A percentile compares a stretch with the other conserved stretches of the same genome.
phyloP scores from a whole-genome alignment of 2,329 filamentous ascomycete genomes.

The Fusarium duplospermum region DNA sequence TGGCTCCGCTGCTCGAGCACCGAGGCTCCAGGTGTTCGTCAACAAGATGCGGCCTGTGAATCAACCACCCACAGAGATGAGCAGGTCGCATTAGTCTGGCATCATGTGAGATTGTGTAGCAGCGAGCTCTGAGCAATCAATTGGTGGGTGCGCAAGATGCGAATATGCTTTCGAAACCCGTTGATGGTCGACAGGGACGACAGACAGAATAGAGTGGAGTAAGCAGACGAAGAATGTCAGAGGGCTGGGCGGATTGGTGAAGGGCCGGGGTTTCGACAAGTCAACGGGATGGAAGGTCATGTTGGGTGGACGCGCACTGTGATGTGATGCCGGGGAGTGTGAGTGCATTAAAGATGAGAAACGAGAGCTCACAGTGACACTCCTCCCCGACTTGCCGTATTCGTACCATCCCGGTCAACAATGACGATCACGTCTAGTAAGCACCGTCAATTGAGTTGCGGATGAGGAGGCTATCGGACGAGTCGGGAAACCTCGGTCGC shows the following conservation, averaged over 20 bases:
- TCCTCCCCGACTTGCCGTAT: slow-evolving; percentile 36
- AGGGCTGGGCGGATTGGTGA: slow-evolving; percentile 36
- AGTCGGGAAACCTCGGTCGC: slow-evolving; percentile 31
- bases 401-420: slow-evolving; percentile 22
- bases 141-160: slow-evolving; percentile 24
- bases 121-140: slow-evolving; percentile 22
- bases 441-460: slow-evolving; percentile 15
- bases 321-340: slow-evolving; percentile 31
- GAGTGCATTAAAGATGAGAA: slow-evolving; percentile 36
- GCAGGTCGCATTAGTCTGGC: slow-evolving; percentile 41
- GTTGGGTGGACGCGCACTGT: slow-evolving; percentile 31
- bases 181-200: slow-evolving; percentile 25
- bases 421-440: slow-evolving; percentile 27
- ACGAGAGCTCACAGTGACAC: slow-evolving; percentile 36
- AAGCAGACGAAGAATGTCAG: slow-evolving; percentile 10
- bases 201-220: slow-evolving; percentile 18
- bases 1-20: slow-evolving; percentile 26
- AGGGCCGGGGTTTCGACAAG: slow-evolving; percentile 13
- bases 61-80: slow-evolving; percentile 36
- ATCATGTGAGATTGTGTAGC: slow-evolving; percentile 45
- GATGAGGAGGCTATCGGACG: slow-evolving; percentile 8
- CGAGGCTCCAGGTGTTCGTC: slow-evolving; percentile 25
- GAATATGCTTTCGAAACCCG: slow-evolving; percentile 26
- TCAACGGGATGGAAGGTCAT: slow-evolving; percentile 3
- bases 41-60: slow-evolving; percentile 31